Conservation (phyloP, 805 yeast genomes). For the Wickerhamiella vanderwaltii region DNA sequence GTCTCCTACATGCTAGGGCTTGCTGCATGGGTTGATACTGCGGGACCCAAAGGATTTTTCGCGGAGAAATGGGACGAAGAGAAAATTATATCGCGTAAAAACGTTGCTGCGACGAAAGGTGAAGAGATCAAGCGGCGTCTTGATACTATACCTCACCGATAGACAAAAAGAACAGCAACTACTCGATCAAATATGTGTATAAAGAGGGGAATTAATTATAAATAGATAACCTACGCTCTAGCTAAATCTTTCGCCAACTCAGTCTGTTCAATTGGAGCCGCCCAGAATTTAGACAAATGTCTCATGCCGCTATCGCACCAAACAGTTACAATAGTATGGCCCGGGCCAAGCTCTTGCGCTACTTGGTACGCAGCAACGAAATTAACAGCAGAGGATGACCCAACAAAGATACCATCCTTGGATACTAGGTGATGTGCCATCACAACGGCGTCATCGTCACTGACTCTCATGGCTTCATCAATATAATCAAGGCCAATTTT, state of each 20-base stretch:
- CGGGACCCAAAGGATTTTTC: slow-evolving; percentile 30
- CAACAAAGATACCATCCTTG: slow-evolving; percentile 82
- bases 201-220: too few species aligned
- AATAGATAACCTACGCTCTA: too few species aligned
- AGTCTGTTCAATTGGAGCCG: not conserved
- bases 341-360: slow-evolving; percentile 41
- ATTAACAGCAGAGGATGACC: slow-evolving; percentile 86
- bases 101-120: slow-evolving; percentile 12
- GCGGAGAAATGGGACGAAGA: slow-evolving; percentile 44
- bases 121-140: slow-evolving; percentile 13
- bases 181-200: too few species aligned
- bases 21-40: slow-evolving; percentile 26
- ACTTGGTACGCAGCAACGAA: slow-evolving; percentile 75
- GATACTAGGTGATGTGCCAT: slow-evolving; percentile 81
- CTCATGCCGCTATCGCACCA: slow-evolving; percentile 90
- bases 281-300: slow-evolving; percentile 90
- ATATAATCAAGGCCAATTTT: slow-evolving; percentile 53
- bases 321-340: slow-evolving; percentile 63
- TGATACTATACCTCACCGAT: too few species aligned
- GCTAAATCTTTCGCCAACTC: not conserved
- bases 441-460: slow-evolving; percentile 65
- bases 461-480: slow-evolving; percentile 68
- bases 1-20: slow-evolving; percentile 41
- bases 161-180: not conserved
- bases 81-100: slow-evolving; percentile 16